Evolutionary conservation across 2,329 filamentous ascomycete species (phyloP).

Genomic region (Fusarium sp.): DNA sequence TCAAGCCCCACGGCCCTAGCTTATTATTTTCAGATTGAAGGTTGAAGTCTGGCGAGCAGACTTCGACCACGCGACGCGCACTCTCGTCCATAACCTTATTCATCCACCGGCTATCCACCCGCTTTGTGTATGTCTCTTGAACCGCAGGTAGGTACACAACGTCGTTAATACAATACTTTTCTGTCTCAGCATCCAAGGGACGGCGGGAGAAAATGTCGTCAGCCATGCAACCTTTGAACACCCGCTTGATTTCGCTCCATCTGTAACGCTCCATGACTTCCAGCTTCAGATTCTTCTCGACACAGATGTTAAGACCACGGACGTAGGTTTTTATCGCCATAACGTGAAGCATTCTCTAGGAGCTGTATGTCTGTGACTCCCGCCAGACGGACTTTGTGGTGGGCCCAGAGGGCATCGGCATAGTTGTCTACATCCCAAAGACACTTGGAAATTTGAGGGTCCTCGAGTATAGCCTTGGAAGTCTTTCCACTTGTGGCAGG

Average conservation of each 20-base stretch:
- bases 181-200: not conserved
- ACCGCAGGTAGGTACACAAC: too few relatives aligned
- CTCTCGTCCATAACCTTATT: too few relatives aligned
- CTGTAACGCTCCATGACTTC: not conserved
- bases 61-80: too few relatives aligned
- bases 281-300: not conserved
- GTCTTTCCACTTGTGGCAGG: not conserved
- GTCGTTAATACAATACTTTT: not conserved
- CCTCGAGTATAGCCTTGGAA: not conserved
- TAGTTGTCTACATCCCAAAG: not conserved
- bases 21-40: too few relatives aligned
- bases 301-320: accelerated
- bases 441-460: not conserved
- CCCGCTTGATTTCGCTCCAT: not conserved
- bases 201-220: not conserved
- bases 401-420: not conserved
- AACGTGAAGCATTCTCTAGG: accelerated
- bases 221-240: not conserved
- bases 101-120: too few relatives aligned
- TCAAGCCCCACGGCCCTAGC: too few relatives aligned
- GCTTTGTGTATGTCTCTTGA: too few relatives aligned
- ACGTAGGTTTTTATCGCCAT: not conserved
- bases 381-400: not conserved
- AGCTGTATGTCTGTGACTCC: not conserved
- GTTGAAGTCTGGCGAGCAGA: too few relatives aligned